Conservation (phyloP, 148 eudicot genomes). For the Bassia scoparia region DNA sequence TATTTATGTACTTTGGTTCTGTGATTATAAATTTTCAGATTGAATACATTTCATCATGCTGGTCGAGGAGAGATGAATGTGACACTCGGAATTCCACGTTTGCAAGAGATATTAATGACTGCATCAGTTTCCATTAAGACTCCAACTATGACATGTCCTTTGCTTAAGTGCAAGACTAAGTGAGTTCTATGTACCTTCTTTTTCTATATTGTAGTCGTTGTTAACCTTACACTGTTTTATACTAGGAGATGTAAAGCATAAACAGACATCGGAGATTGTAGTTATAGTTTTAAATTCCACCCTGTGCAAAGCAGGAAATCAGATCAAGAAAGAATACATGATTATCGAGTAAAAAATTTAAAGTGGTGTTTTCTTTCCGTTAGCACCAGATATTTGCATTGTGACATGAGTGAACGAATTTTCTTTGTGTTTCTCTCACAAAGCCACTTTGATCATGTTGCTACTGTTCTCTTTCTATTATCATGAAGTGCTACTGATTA, state of each 20-base stretch:
- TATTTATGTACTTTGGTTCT: background rate
- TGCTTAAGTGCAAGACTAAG: slow-evolving; percentile 53
- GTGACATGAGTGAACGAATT: no score
- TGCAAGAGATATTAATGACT: slow-evolving; percentile 95
- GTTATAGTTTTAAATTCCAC: background rate
- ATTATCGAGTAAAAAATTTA: background rate
- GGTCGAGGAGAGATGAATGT: slow-evolving; percentile 99
- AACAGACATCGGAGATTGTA: no score
- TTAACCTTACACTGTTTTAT: no score
- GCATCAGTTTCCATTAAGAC: slow-evolving; percentile 72
- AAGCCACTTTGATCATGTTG: no score
- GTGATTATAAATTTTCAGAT: slow-evolving; percentile 39
- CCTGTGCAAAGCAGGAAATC: background rate
- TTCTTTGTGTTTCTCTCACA: no score
- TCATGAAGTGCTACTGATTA: background rate
- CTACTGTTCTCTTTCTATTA: background rate
- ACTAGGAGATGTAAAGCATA: no score
- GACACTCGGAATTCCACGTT: slow-evolving; percentile 96
- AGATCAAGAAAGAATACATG: background rate
- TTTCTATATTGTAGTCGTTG: background rate
- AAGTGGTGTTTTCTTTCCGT: background rate
- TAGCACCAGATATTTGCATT: no score
- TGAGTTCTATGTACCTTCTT: slow-evolving; percentile 32
- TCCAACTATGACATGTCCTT: slow-evolving; percentile 96
- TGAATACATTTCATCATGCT: slow-evolving; percentile 97